These are phyloP conservation scores for Spathaspora arborariae DNA, from an alignment of 805 yeast genomes.

Conservation along the genomic window DNA sequence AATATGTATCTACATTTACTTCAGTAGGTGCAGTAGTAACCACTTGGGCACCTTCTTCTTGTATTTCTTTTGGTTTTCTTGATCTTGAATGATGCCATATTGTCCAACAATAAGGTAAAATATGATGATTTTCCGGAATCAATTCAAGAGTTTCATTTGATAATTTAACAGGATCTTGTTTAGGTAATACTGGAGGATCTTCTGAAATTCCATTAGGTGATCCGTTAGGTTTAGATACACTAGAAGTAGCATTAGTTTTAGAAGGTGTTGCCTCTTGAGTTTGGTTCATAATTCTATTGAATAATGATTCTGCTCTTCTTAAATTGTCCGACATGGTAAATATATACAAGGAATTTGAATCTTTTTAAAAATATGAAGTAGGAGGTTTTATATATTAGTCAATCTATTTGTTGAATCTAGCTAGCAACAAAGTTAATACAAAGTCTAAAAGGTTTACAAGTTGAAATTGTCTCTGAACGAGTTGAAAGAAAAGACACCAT, in stretches of 20 bases:
- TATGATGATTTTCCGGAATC: slow-evolving; percentile 31
- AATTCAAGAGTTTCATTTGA: slow-evolving; percentile 26
- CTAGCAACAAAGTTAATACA: too few species aligned
- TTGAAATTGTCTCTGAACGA: too few species aligned
- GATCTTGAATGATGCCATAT: slow-evolving; percentile 45
- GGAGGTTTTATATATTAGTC: too few species aligned
- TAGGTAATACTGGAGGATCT: slow-evolving; percentile 24
- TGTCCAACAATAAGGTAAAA: slow-evolving; percentile 47
- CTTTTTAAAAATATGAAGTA: too few species aligned
- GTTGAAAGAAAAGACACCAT: too few species aligned
- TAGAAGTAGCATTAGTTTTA: not conserved
- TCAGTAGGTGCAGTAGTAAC: slow-evolving; percentile 17
- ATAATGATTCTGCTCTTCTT: slow-evolving; percentile 44
- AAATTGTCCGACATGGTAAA: slow-evolving; percentile 40
- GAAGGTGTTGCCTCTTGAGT: not conserved
- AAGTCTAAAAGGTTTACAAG: too few species aligned
- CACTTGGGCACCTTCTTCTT: slow-evolving; percentile 19
- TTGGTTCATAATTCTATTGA: slow-evolving; percentile 44
- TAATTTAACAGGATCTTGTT: slow-evolving; percentile 31
- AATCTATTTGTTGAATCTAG: too few species aligned
- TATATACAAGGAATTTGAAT: not conserved
- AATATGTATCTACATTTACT: slow-evolving; percentile 38
- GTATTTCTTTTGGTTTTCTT: slow-evolving; percentile 14
- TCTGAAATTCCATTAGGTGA: not conserved
- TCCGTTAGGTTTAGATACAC: not conserved